A percentile compares a stretch with the other conserved stretches of the same genome.
These are phyloP conservation scores for Ophioceras dolichostomum DNA, from an alignment of 2,329 filamentous ascomycete genomes.

Conservation along the genomic window DNA sequence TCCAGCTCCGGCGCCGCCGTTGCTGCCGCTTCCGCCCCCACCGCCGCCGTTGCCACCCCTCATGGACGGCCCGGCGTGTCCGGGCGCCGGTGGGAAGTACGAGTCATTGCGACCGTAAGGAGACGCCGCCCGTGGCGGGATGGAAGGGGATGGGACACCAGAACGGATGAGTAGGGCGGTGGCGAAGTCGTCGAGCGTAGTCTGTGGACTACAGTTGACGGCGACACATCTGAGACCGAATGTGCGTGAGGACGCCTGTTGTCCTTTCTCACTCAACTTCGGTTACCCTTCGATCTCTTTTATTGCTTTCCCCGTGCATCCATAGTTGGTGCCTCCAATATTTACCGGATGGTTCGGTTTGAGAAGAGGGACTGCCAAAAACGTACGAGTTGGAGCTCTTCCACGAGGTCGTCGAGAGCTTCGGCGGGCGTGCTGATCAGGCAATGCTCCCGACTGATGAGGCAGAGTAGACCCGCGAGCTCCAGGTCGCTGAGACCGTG, in stretches of 20 bases:
- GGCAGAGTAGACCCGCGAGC: conserved; percentile 70
- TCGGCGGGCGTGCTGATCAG: conserved; percentile 63
- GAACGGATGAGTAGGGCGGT: conserved; percentile 47
- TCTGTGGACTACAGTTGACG: conserved; percentile 60
- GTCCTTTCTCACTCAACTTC: not conserved
- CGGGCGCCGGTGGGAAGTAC: conserved; percentile 11
- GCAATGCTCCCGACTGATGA: conserved; percentile 76
- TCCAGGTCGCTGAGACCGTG: conserved; percentile 78
- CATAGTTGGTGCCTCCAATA: too few species aligned
- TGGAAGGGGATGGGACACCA: conserved; percentile 25
- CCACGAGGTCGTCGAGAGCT: conserved; percentile 53
- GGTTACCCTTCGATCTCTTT: too few species aligned
- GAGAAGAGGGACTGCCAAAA: not conserved
- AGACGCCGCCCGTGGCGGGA: conserved; percentile 7
- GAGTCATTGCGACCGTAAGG: conserved; percentile 6
- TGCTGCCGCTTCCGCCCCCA: conserved; percentile 1
- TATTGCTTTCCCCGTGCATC: too few species aligned
- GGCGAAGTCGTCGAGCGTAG: conserved; percentile 71
- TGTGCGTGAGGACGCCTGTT: conserved; percentile 51
- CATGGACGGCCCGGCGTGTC: not conserved
- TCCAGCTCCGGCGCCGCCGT: too few species aligned
- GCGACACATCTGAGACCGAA: conserved; percentile 63
- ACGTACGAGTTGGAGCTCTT: conserved; percentile 59
- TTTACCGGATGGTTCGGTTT: too few species aligned
- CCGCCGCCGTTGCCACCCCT: not conserved